A percentile compares a stretch with the other conserved stretches of the same genome.
Evolutionary conservation across 352 stramenopile genomes (phyloP).

Genomic region (Aphanomyces stellatus): DNA sequence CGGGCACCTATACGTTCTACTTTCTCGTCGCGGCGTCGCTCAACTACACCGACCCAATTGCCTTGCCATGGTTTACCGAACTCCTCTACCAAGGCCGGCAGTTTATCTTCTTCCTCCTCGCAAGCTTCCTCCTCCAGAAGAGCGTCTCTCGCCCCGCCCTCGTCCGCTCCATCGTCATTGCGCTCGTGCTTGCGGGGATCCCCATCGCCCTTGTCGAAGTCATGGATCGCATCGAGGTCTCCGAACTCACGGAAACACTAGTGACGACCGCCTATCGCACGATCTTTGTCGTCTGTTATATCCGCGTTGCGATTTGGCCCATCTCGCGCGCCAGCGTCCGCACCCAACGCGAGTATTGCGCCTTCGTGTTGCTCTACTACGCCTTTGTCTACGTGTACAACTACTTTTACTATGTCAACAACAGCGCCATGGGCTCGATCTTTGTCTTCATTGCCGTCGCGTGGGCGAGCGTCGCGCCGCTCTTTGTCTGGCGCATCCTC

Average conservation of each 20-base stretch:
- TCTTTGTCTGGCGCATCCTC: constrained; percentile 63
- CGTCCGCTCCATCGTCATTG: constrained; percentile 1
- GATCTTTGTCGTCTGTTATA: not conserved
- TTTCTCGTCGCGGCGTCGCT: constrained; percentile 1
- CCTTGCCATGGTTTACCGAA: constrained; percentile 20
- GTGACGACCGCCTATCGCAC: not conserved
- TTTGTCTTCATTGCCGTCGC: constrained; percentile 37
- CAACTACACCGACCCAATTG: not conserved
- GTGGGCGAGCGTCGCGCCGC: constrained; percentile 45
- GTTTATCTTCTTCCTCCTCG: constrained; percentile 19
- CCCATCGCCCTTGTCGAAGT: not conserved
- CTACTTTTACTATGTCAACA: not conserved
- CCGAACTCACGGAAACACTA: not conserved
- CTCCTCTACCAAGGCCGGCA: constrained; percentile 18
- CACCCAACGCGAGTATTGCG: constrained; percentile 29
- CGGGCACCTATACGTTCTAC: constrained; percentile 34
- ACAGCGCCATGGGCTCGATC: constrained; percentile 25
- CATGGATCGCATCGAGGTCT: not conserved
- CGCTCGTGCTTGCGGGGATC: not conserved
- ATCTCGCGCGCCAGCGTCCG: constrained; percentile 16
- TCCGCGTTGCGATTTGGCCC: constrained; percentile 21
- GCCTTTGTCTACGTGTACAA: not conserved
- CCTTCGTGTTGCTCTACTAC: constrained; percentile 29
- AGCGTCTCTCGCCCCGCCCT: constrained; percentile 22
- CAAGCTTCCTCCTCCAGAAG: constrained; percentile 19